These are phyloP conservation scores for Apiosordaria backusii DNA, from an alignment of 495 filamentous ascomycete species.

Conservation along the genomic window DNA sequence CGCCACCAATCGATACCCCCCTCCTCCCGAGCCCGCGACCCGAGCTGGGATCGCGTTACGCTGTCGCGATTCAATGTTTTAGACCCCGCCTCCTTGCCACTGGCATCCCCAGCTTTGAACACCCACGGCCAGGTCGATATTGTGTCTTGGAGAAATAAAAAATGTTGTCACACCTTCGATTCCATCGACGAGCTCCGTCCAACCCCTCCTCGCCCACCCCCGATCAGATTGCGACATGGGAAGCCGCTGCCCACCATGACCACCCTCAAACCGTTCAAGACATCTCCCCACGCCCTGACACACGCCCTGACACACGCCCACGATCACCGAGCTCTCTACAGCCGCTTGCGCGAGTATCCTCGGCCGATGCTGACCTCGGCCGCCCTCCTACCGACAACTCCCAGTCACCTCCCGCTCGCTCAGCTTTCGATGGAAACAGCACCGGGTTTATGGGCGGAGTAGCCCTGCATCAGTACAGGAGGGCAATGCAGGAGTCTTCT, in stretches of 20 bases:
- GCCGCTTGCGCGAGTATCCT: not conserved
- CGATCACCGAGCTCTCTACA: conserved; percentile 36
- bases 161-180: conserved; percentile 55
- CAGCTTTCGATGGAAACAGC: conserved; percentile 26
- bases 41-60: conserved; percentile 2
- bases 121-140: not conserved
- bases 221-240: conserved; percentile 38
- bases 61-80: conserved; percentile 4
- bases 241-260: conserved; percentile 36
- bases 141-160: conserved; percentile 8
- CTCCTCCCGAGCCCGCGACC: not conserved
- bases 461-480: conserved; percentile 38
- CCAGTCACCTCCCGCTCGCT: conserved; percentile 22
- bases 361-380: conserved; percentile 45
- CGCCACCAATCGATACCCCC: not conserved
- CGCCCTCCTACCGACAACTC: conserved; percentile 20
- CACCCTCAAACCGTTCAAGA: conserved; percentile 36
- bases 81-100: not conserved
- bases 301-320: conserved; percentile 28
- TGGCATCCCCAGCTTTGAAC: not conserved
- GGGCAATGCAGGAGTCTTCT: conserved; percentile 20
- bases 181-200: conserved; percentile 51
- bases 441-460: conserved; percentile 42
- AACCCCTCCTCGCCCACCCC: conserved; percentile 50
- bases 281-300: conserved; percentile 36